A percentile compares a stretch with the other conserved stretches of the same genome.
Conservation (phyloP, 805 yeast genomes). For the Starmerella apis region DNA sequence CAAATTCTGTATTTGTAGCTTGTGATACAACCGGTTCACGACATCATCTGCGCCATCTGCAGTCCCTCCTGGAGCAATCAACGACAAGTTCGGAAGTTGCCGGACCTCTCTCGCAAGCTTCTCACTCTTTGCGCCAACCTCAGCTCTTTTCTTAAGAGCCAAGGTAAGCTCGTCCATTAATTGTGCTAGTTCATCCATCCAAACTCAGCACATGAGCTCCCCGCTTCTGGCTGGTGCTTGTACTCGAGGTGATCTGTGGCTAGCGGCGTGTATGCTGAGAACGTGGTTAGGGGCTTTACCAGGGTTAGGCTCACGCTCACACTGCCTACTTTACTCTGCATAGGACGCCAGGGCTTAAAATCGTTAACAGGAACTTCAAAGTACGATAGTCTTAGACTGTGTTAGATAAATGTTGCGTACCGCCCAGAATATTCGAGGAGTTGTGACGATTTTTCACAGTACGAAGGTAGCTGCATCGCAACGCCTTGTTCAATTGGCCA, state of each 20-base stretch:
- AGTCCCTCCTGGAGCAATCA: neutral
- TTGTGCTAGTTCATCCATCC: conserved; percentile 23
- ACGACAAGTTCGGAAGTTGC: conserved; percentile 18
- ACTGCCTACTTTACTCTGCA: neutral
- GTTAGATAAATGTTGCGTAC: conserved; percentile 26
- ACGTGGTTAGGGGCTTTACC: too few relatives aligned
- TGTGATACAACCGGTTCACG: conserved; percentile 11
- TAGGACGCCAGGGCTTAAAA: too few relatives aligned
- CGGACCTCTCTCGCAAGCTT: conserved; percentile 24
- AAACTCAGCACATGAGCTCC: neutral
- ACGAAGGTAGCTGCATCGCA: conserved; percentile 23
- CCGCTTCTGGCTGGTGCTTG: neutral
- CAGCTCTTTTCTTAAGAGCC: conserved; percentile 24
- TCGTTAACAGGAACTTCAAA: too few relatives aligned
- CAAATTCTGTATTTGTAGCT: conserved; percentile 21
- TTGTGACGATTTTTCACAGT: conserved; percentile 30
- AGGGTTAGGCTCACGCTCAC: too few relatives aligned
- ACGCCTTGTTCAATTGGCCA: conserved; percentile 21
- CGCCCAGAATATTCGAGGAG: conserved; percentile 27
- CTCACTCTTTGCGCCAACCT: conserved; percentile 21
- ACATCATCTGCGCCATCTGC: neutral
- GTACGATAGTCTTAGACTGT: neutral
- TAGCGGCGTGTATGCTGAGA: too few relatives aligned
- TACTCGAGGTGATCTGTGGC: neutral
- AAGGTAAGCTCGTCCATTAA: conserved; percentile 28